These are phyloP conservation scores for Diversispora eburnea DNA, from an alignment of 192 early-diverging fungal species.

Conservation along the genomic window DNA sequence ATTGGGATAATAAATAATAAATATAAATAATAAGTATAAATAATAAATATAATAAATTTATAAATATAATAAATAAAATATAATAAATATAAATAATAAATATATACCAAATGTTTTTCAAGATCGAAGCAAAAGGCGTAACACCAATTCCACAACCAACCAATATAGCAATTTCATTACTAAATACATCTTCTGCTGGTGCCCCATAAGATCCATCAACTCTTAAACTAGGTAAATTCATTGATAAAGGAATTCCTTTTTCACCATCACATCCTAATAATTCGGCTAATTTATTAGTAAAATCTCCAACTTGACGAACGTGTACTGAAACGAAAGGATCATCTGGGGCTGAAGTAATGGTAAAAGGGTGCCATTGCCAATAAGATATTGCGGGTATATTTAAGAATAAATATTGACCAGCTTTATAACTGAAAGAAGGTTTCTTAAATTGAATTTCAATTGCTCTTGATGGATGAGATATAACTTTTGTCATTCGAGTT, in stretches of 20 bases:
- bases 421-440: slow-evolving; percentile 44
- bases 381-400: slow-evolving; percentile 61
- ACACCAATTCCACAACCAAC: slow-evolving; percentile 75
- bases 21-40: neutral
- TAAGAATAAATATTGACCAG: slow-evolving; percentile 74
- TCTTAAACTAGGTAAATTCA: slow-evolving; percentile 51
- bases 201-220: slow-evolving; percentile 83
- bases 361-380: slow-evolving; percentile 79
- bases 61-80: slow-evolving; percentile 34
- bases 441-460: slow-evolving; percentile 67
- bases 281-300: slow-evolving; percentile 36
- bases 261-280: slow-evolving; percentile 34
- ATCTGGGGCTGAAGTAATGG: slow-evolving; percentile 46
- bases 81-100: slow-evolving; percentile 32
- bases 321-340: slow-evolving; percentile 45
- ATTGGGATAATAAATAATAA: slow-evolving; percentile 16
- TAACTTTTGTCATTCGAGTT: slow-evolving; percentile 63
- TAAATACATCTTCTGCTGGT: slow-evolving; percentile 72
- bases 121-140: slow-evolving; percentile 69
- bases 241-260: neutral
- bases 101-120: slow-evolving; percentile 63
- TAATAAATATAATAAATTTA: no score
- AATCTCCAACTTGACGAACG: slow-evolving; percentile 45
- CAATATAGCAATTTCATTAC: slow-evolving; percentile 62
- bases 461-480: slow-evolving; percentile 69